These are phyloP conservation scores for Eucalyptus lansdowneana DNA, from an alignment of 345 rosid species.

Conservation along the genomic window DNA sequence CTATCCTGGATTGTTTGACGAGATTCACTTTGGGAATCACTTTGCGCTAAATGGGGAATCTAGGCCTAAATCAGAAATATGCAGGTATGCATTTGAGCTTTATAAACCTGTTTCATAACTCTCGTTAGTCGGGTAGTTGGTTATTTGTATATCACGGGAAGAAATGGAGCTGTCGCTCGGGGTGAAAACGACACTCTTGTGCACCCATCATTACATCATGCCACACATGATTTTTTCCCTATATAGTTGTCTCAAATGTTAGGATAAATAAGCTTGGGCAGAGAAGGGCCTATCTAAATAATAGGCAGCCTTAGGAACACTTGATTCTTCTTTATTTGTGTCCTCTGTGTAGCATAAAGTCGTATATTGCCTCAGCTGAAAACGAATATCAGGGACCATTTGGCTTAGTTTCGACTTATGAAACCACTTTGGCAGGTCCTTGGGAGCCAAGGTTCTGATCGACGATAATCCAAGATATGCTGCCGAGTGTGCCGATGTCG, in stretches of 20 bases:
- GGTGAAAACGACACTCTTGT: background rate
- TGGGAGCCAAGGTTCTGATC: slow-evolving; percentile 78
- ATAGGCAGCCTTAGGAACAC: background rate
- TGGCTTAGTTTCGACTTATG: background rate
- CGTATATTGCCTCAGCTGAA: background rate
- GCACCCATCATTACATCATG: background rate
- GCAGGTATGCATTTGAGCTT: slow-evolving; percentile 40
- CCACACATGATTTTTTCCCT: background rate
- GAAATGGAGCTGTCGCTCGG: background rate
- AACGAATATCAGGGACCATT: background rate
- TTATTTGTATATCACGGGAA: background rate
- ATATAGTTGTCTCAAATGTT: background rate
- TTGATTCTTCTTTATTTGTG: background rate
- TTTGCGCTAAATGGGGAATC: slow-evolving; percentile 91
- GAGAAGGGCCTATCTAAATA: background rate
- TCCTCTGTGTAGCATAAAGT: background rate
- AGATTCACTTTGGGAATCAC: slow-evolving; percentile 97
- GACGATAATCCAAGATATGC: slow-evolving; percentile 97
- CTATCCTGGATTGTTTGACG: slow-evolving; percentile 74
- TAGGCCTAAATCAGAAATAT: slow-evolving; percentile 92
- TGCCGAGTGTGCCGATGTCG: slow-evolving; percentile 71
- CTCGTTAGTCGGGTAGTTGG: background rate
- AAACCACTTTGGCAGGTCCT: slow-evolving; percentile 29
- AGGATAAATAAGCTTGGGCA: background rate
- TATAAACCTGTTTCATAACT: background rate